Percentiles rank a stretch among this genome's conserved stretches.
phyloP scores from a whole-genome alignment of 177 flowering plant genomes.

The Vitis hybrid region DNA sequence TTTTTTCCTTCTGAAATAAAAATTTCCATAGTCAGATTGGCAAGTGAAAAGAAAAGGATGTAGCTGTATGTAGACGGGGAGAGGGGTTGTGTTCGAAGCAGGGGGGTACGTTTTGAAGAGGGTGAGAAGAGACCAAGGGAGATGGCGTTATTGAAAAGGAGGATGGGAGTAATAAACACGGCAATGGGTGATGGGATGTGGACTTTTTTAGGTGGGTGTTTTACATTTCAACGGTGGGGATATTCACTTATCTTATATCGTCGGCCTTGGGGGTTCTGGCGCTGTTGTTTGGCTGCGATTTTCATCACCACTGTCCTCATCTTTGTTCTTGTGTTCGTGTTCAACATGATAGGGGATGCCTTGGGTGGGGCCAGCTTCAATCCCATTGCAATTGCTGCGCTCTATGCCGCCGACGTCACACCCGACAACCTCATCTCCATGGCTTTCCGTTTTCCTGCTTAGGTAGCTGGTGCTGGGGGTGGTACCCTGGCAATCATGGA shows the following conservation, averaged over 20 bases:
- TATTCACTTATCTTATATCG: constrained; percentile 39
- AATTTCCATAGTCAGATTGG: no score
- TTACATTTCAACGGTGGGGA: constrained; percentile 60
- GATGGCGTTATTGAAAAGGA: background rate
- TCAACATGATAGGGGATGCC: constrained; percentile 48
- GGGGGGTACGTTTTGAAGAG: no score
- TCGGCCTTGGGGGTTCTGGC: constrained; percentile 48
- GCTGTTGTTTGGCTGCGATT: constrained; percentile 12
- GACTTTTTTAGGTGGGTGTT: constrained; percentile 78
- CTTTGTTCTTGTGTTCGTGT: constrained; percentile 52
- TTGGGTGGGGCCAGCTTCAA: constrained; percentile 92
- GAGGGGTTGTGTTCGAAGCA: no score
- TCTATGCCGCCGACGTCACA: constrained; percentile 78
- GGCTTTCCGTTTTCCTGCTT: constrained; percentile 88
- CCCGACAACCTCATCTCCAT: constrained; percentile 60
- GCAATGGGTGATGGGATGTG: constrained; percentile 67
- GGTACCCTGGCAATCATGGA: constrained; percentile 69
- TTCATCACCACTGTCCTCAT: constrained; percentile 49
- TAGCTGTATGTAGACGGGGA: no score
- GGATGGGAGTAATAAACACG: constrained; percentile 45
- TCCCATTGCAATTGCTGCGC: constrained; percentile 74
- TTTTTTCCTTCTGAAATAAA: no score
- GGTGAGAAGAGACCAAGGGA: no score
- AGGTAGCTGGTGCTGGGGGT: constrained; percentile 86
- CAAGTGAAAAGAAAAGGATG: no score